Percentiles rank a stretch among this genome's conserved stretches.
These are phyloP conservation scores for Bothriochloa decipiens DNA, from an alignment of 176 grass and related monocot species.

Conservation along the genomic window DNA sequence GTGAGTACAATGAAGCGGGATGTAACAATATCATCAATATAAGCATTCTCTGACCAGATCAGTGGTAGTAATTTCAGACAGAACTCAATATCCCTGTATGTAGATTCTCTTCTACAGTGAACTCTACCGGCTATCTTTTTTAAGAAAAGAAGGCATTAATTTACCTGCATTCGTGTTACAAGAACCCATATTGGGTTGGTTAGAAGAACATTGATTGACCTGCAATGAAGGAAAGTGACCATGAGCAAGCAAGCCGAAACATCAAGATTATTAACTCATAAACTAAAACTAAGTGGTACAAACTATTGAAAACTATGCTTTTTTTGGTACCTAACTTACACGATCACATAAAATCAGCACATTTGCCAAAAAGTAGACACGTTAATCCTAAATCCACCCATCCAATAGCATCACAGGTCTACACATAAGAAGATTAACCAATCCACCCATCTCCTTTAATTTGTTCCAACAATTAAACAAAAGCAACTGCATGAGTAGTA, in stretches of 20 bases:
- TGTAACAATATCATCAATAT: constrained; percentile 4
- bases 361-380: neutral
- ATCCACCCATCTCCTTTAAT: neutral
- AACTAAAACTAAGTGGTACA: neutral
- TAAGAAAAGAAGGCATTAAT: constrained; percentile 20
- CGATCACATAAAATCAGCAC: neutral
- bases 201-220: constrained; percentile 92
- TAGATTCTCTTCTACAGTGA: constrained; percentile 10
- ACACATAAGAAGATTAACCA: too few relatives aligned
- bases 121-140: neutral
- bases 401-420: too few relatives aligned
- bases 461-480: neutral
- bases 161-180: constrained; percentile 98
- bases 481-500: neutral
- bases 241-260: constrained; percentile 45
- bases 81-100: neutral
- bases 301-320: neutral
- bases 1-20: constrained; percentile 2
- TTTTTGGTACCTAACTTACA: neutral
- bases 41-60: neutral
- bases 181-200: constrained; percentile 98
- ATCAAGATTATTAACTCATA: constrained; percentile 10
- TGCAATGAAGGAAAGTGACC: constrained; percentile 40
- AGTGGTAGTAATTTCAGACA: neutral
- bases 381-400: neutral